These are phyloP conservation scores for Glonium stellatum DNA, from an alignment of 495 filamentous ascomycete genomes.

Conservation along the genomic window DNA sequence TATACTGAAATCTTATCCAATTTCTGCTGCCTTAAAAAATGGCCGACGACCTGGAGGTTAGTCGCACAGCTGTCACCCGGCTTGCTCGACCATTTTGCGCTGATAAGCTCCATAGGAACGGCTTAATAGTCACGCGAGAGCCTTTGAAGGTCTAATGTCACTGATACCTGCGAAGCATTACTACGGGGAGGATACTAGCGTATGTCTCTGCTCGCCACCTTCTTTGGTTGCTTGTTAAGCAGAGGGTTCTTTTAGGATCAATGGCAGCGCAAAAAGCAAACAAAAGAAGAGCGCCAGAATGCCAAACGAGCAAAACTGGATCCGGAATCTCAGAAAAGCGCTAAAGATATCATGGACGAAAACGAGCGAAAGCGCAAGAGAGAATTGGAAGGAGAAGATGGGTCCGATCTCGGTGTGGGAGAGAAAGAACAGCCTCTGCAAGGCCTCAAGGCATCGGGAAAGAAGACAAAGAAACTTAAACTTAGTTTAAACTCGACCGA, in stretches of 20 bases:
- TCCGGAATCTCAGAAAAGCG: constrained; percentile 47
- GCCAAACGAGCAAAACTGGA: constrained; percentile 67
- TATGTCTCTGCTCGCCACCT: constrained; percentile 45
- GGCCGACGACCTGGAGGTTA: constrained; percentile 35
- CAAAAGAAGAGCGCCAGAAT: constrained; percentile 30
- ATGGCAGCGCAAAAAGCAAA: constrained; percentile 42
- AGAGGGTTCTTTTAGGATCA: constrained; percentile 30
- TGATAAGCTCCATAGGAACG: constrained; percentile 56
- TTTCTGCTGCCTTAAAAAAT: constrained; percentile 2
- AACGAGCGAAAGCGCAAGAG: constrained; percentile 37
- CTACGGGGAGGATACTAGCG: constrained; percentile 77
- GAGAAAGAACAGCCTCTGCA: constrained; percentile 25
- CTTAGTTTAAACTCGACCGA: constrained; percentile 12
- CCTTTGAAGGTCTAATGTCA: constrained; percentile 86
- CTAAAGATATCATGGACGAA: constrained; percentile 61
- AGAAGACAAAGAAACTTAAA: constrained; percentile 41
- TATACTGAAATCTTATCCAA: no score
- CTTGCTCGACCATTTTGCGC: not conserved
- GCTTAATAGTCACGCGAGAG: constrained; percentile 72
- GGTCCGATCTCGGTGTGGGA: constrained; percentile 24
- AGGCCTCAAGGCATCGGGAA: constrained; percentile 30
- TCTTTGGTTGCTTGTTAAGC: constrained; percentile 12
- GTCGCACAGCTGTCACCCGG: constrained; percentile 14
- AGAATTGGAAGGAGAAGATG: constrained; percentile 38
- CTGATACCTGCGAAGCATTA: constrained; percentile 91